Percentiles rank a stretch among this genome's conserved stretches.
Conservation (phyloP, 495 filamentous ascomycete genomes). For the Neurospora discreta region DNA sequence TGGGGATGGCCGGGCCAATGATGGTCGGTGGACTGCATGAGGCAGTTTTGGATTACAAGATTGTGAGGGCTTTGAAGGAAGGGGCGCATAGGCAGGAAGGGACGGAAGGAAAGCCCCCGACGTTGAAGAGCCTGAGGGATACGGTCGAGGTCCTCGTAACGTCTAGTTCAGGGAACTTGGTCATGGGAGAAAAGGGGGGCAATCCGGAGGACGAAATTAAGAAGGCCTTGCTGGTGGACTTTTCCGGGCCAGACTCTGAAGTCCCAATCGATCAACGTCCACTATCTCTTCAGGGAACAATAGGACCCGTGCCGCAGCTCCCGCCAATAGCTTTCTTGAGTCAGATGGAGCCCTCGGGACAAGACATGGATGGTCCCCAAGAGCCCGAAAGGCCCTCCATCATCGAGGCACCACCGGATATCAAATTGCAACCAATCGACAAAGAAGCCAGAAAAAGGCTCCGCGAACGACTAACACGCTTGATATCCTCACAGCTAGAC, state of each 20-base stretch:
- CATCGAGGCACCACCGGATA: background rate
- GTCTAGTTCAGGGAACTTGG: background rate
- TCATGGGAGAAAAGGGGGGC: background rate
- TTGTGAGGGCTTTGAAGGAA: background rate
- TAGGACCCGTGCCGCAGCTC: background rate
- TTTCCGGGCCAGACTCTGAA: background rate
- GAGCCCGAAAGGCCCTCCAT: background rate
- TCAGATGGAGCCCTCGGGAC: background rate
- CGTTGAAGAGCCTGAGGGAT: background rate
- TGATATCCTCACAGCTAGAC: slow-evolving; percentile 8
- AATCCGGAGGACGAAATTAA: background rate
- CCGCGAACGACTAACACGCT: background rate
- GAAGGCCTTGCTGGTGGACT: background rate
- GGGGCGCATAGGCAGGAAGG: background rate
- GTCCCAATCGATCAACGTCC: background rate
- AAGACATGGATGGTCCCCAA: background rate
- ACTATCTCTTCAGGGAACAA: background rate
- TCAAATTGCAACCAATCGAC: background rate
- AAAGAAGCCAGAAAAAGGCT: background rate
- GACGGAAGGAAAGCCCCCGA: background rate
- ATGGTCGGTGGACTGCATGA: slow-evolving; percentile 2
- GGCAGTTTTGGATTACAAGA: background rate
- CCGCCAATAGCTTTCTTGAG: background rate
- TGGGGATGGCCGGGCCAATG: slow-evolving; percentile 2
- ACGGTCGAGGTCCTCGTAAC: background rate